Evolutionary conservation across 2,329 filamentous ascomycete genomes (phyloP).

Genomic region (Penicillium rolfsii): DNA sequence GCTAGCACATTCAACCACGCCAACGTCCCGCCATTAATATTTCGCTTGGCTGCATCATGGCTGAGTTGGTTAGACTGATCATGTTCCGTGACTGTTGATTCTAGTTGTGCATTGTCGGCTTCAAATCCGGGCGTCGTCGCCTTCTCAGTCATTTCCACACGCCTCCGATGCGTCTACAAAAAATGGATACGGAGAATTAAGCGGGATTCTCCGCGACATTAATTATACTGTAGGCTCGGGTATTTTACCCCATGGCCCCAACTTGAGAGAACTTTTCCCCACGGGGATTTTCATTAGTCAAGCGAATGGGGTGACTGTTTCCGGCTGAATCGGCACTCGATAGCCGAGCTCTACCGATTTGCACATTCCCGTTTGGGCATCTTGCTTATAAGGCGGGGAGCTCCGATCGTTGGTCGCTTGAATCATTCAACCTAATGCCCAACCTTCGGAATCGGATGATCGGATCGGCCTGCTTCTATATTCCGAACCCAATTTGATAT

Average conservation of each 20-base stretch:
- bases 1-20: conserved; percentile 38
- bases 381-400: not conserved
- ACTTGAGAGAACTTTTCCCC: conserved; percentile 18
- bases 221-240: conserved; percentile 5
- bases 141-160: conserved; percentile 21
- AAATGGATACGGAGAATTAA: conserved; percentile 1
- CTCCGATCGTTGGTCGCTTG: conserved; percentile 8
- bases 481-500: not conserved
- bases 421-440: too few species aligned
- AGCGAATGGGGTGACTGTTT: conserved; percentile 18
- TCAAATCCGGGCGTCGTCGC: not conserved
- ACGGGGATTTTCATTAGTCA: conserved; percentile 32
- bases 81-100: not conserved
- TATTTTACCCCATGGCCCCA: conserved; percentile 20
- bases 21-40: conserved; percentile 33
- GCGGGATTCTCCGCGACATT: conserved; percentile 2
- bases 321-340: conserved; percentile 25
- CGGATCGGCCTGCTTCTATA: not conserved
- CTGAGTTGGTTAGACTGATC: conserved; percentile 6
- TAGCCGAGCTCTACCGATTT: conserved; percentile 31
- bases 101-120: not conserved
- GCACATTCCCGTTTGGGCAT: conserved; percentile 4
- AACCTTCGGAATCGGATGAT: not conserved
- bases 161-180: not conserved
- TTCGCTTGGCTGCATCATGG: conserved; percentile 14